phyloP scores from a whole-genome alignment of 2,329 filamentous ascomycete species.

The Ophiostoma triangulosporum region DNA sequence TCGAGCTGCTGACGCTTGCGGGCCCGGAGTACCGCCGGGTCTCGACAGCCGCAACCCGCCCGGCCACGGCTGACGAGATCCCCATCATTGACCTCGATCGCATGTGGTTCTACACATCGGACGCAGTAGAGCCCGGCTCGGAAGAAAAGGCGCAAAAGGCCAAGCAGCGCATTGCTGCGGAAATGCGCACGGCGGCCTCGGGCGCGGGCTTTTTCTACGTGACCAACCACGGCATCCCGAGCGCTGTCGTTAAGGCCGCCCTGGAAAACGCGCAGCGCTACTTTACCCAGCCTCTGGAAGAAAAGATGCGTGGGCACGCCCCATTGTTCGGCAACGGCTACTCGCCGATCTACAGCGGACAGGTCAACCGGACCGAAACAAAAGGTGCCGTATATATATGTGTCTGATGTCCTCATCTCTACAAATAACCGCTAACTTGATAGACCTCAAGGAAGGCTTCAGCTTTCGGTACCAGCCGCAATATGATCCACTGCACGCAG shows the following conservation, averaged over 20 bases:
- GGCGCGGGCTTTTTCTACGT: constrained; percentile 17
- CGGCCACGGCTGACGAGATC: constrained; percentile 30
- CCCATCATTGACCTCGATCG: constrained; percentile 38
- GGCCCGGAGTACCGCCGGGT: constrained; percentile 25
- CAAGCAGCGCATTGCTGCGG: constrained; percentile 22
- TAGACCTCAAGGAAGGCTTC: constrained; percentile 16
- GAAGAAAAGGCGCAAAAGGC: neutral
- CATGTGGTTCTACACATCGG: constrained; percentile 20
- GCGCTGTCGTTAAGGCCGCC: constrained; percentile 8
- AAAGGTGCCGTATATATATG: too few relatives aligned
- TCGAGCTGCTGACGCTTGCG: constrained; percentile 19
- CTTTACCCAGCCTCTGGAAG: constrained; percentile 14
- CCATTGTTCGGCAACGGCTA: constrained; percentile 14
- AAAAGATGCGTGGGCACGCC: constrained; percentile 14
- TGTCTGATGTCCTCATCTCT: too few relatives aligned
- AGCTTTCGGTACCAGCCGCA: constrained; percentile 16
- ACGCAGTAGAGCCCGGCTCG: constrained; percentile 8
- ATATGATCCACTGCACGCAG: constrained; percentile 12
- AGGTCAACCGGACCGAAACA: constrained; percentile 14
- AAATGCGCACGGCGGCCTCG: constrained; percentile 21
- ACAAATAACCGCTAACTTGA: neutral
- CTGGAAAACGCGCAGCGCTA: constrained; percentile 10
- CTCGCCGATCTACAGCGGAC: constrained; percentile 10
- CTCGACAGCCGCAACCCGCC: constrained; percentile 23
- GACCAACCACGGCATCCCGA: constrained; percentile 16